A percentile compares a stretch with the other conserved stretches of the same genome.
These are phyloP conservation scores for Aureobasidium lini DNA, from an alignment of 2,329 filamentous ascomycete genomes.

Conservation along the genomic window DNA sequence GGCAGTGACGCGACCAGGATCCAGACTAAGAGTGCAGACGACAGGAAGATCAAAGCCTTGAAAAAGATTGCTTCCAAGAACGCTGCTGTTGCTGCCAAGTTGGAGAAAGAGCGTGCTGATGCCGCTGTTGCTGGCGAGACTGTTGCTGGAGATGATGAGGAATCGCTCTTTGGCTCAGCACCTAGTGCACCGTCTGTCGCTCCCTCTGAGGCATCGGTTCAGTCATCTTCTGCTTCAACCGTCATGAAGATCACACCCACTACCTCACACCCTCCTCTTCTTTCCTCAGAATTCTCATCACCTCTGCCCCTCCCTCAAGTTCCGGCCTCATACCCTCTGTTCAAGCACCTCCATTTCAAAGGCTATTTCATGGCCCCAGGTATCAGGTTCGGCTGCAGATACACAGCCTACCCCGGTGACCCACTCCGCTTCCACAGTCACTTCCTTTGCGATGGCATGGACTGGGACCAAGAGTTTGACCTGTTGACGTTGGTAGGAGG, in stretches of 20 bases:
- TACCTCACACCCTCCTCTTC: conserved; percentile 41
- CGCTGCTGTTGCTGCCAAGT: conserved; percentile 18
- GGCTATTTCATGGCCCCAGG: conserved; percentile 89
- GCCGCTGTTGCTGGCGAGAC: neutral
- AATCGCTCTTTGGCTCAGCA: conserved; percentile 4
- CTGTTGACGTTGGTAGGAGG: conserved; percentile 80
- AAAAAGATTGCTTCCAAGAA: conserved; percentile 49
- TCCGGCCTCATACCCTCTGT: conserved; percentile 62
- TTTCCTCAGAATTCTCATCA: conserved; percentile 10
- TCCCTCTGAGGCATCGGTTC: neutral
- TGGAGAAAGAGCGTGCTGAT: conserved; percentile 8
- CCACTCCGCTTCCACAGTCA: conserved; percentile 92
- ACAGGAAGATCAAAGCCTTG: conserved; percentile 42
- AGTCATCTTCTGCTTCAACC: neutral
- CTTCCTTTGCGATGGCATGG: conserved; percentile 75
- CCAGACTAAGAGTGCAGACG: conserved; percentile 41
- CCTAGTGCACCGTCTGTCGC: neutral
- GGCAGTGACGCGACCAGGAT: conserved; percentile 43
- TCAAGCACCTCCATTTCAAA: conserved; percentile 66
- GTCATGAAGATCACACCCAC: conserved; percentile 39
- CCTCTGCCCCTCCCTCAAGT: conserved; percentile 23
- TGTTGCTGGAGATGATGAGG: conserved; percentile 5
- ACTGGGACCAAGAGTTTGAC: conserved; percentile 81
- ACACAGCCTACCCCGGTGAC: conserved; percentile 92
- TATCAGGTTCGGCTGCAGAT: conserved; percentile 87